phyloP scores from a whole-genome alignment of 495 filamentous ascomycete genomes.

The Penicillium egyptiacum region DNA sequence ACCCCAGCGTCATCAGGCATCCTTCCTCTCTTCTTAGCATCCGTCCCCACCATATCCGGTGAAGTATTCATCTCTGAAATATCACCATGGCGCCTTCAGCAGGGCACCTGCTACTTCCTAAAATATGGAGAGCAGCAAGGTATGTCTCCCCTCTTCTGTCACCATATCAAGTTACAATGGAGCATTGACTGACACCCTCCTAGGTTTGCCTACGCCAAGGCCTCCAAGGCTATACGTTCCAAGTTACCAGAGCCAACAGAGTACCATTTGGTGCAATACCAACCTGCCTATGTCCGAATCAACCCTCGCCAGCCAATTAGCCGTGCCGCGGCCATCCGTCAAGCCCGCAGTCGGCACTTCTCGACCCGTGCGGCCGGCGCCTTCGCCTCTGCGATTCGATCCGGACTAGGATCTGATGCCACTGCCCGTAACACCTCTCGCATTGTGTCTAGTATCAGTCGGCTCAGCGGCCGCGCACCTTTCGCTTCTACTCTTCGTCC shows the following conservation, averaged over 20 bases:
- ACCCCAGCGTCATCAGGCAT: slow-evolving; percentile 38
- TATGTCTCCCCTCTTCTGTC: slow-evolving; percentile 33
- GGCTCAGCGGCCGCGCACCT: slow-evolving; percentile 70
- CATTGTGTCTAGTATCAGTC: slow-evolving; percentile 63
- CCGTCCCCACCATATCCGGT: slow-evolving; percentile 16
- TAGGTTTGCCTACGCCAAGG: slow-evolving; percentile 65
- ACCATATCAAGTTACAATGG: slow-evolving; percentile 2
- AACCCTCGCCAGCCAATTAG: slow-evolving; percentile 69
- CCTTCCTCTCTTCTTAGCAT: slow-evolving; percentile 19
- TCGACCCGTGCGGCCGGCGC: slow-evolving; percentile 64
- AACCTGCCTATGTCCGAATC: slow-evolving; percentile 54
- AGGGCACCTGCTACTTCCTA: slow-evolving; percentile 70
- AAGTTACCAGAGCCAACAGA: slow-evolving; percentile 58
- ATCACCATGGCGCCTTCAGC: slow-evolving; percentile 63
- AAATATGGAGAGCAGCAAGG: slow-evolving; percentile 66
- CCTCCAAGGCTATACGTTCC: slow-evolving; percentile 59
- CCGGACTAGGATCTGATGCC: slow-evolving; percentile 57
- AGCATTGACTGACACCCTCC: slow-evolving; percentile 25
- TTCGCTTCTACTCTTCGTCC: slow-evolving; percentile 90
- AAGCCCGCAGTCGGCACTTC: slow-evolving; percentile 71
- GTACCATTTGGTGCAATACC: slow-evolving; percentile 40
- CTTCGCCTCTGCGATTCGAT: slow-evolving; percentile 58
- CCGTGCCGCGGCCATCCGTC: slow-evolving; percentile 67
- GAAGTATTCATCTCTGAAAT: slow-evolving; percentile 16
- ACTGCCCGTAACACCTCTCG: slow-evolving; percentile 64